Percentiles rank a stretch among this genome's conserved stretches.
These are phyloP conservation scores for Paramarasmius palmivorus DNA, from an alignment of 1,284 basidiomycete genomes.

Conservation along the genomic window DNA sequence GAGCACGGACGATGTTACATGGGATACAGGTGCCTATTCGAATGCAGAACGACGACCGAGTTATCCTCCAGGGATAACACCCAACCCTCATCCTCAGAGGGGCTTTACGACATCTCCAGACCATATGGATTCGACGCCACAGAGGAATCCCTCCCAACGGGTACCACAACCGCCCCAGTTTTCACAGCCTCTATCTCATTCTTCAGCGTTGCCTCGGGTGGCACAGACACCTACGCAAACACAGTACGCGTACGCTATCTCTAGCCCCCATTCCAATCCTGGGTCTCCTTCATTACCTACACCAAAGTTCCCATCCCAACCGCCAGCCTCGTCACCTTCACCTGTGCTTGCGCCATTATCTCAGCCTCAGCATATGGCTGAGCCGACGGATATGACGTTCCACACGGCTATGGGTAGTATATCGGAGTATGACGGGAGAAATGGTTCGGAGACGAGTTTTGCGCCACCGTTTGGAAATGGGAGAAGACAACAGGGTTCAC, in stretches of 20 bases:
- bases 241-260: slow-evolving; percentile 15
- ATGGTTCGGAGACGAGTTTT: not conserved
- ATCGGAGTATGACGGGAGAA: not conserved
- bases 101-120: not conserved
- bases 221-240: slow-evolving; percentile 24
- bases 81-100: not conserved
- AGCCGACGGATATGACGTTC: slow-evolving; percentile 15
- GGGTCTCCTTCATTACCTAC: not conserved
- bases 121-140: not conserved
- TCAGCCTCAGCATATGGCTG: slow-evolving; percentile 8
- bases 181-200: slow-evolving; percentile 1
- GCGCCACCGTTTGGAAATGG: not conserved
- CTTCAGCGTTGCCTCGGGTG: slow-evolving; percentile 1
- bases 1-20: slow-evolving; percentile 30
- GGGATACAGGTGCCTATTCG: slow-evolving; percentile 21
- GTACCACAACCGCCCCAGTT: slow-evolving; percentile 10
- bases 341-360: too few relatives aligned
- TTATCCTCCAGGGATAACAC: slow-evolving; percentile 8
- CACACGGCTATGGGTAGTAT: slow-evolving; percentile 15
- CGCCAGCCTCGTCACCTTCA: not conserved
- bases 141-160: too few relatives aligned
- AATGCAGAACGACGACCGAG: not conserved
- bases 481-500: not conserved
- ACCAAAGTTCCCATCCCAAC: not conserved
- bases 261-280: not conserved